A percentile compares a stretch with the other conserved stretches of the same genome.
Evolutionary conservation across 768 basidiomycete genomes (phyloP).

Genomic region (Lactarius trivialis): DNA sequence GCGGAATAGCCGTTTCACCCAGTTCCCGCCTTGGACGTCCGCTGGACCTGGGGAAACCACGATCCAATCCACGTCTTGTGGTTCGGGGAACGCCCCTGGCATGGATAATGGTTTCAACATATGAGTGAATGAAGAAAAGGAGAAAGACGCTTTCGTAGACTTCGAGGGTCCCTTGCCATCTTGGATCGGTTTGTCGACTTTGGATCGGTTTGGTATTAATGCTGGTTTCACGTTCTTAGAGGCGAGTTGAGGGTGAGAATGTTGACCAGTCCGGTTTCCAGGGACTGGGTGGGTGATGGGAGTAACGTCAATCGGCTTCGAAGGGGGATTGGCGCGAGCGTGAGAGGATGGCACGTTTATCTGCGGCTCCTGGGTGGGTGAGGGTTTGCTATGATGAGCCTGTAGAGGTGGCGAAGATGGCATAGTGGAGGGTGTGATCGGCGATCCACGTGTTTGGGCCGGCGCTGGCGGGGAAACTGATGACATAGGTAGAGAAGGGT

Average conservation of each 20-base stretch:
- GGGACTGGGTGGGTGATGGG: not conserved
- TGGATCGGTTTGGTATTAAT: not conserved
- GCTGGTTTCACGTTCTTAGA: not conserved
- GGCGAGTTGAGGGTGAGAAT: not conserved
- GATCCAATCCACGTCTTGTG: not conserved
- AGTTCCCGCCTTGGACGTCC: not conserved
- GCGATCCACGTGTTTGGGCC: not conserved
- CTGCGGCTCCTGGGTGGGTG: not conserved
- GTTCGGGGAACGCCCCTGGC: not conserved
- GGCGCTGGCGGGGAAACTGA: not conserved
- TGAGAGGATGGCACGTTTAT: not conserved
- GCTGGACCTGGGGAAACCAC: not conserved
- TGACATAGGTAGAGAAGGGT: not conserved
- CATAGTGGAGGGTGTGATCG: not conserved
- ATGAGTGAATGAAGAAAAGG: not conserved
- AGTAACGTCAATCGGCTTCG: not conserved
- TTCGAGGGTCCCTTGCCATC: not conserved
- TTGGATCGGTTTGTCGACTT: not conserved
- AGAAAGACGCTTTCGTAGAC: not conserved
- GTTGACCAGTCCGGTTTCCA: not conserved
- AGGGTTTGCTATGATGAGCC: not conserved
- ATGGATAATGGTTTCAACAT: not conserved
- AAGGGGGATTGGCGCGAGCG: not conserved
- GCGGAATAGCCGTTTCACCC: not conserved
- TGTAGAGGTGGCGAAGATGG: not conserved